phyloP scores from a whole-genome alignment of 768 basidiomycete genomes.

The Collybiopsis confluens region DNA sequence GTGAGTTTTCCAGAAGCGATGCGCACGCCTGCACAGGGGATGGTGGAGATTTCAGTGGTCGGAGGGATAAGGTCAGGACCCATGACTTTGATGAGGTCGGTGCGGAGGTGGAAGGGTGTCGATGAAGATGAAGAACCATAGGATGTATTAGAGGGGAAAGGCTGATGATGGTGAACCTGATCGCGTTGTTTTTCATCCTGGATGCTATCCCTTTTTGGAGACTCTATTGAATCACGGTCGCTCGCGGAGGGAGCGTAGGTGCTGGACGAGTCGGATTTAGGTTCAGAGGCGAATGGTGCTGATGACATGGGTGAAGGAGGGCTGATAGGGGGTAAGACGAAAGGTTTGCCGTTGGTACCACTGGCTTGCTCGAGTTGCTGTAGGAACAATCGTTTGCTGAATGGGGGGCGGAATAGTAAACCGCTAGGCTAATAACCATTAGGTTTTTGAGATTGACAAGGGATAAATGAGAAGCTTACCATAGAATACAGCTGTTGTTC shows the following conservation, averaged over 20 bases:
- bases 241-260: neutral
- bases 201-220: neutral
- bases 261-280: constrained; percentile 2
- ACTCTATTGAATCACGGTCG: neutral
- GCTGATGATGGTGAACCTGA: too few species aligned
- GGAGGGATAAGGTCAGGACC: constrained; percentile 17
- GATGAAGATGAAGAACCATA: neutral
- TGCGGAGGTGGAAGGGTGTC: constrained; percentile 7
- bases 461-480: neutral
- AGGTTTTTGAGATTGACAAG: neutral
- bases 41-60: constrained; percentile 17
- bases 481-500: neutral
- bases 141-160: too few species aligned
- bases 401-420: constrained; percentile 14
- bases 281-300: neutral
- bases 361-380: constrained; percentile 1
- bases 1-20: constrained; percentile 17
- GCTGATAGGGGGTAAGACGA: neutral
- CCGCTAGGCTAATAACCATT: constrained; percentile 9
- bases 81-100: constrained; percentile 17
- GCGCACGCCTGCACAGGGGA: constrained; percentile 23
- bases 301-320: neutral
- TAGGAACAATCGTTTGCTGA: constrained; percentile 10
- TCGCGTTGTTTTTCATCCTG: neutral
- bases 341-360: neutral